These are phyloP conservation scores for Solanum appendiculatum DNA, from an alignment of 257 asterid genomes.

Conservation along the genomic window DNA sequence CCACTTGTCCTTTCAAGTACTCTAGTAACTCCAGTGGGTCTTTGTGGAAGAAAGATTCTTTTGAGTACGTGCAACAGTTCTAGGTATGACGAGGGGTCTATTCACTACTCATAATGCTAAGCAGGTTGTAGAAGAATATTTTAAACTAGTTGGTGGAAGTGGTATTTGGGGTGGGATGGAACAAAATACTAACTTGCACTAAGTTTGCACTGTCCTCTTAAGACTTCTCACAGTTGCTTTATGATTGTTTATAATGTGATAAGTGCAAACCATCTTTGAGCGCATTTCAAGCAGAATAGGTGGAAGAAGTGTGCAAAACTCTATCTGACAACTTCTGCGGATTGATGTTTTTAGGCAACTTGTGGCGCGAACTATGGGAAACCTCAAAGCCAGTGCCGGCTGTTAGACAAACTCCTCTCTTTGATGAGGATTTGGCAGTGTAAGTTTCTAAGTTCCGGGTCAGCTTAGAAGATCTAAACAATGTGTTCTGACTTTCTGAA, in stretches of 20 bases:
- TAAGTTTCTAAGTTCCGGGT: constrained; percentile 29
- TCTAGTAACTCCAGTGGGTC: neutral
- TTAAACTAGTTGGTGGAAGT: neutral
- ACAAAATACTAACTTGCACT: neutral
- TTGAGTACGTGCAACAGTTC: neutral
- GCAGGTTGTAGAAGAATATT: neutral
- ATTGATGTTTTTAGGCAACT: constrained; percentile 57
- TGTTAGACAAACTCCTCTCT: constrained; percentile 81
- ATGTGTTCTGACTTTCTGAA: neutral
- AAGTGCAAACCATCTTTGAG: neutral
- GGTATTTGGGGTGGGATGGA: neutral
- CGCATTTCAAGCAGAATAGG: neutral
- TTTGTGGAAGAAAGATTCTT: neutral
- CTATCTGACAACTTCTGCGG: neutral
- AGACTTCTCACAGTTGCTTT: neutral
- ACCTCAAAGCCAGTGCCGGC: constrained; percentile 93
- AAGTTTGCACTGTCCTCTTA: neutral
- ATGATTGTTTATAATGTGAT: neutral
- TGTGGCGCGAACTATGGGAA: constrained; percentile 99
- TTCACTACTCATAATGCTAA: neutral
- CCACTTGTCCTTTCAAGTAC: neutral
- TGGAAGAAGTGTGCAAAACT: neutral
- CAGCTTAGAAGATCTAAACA: neutral
- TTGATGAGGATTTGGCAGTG: constrained; percentile 98
- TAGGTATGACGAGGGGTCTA: neutral